phyloP scores from a whole-genome alignment of 139 green algal genomes.

The Haematococcus sp. region DNA sequence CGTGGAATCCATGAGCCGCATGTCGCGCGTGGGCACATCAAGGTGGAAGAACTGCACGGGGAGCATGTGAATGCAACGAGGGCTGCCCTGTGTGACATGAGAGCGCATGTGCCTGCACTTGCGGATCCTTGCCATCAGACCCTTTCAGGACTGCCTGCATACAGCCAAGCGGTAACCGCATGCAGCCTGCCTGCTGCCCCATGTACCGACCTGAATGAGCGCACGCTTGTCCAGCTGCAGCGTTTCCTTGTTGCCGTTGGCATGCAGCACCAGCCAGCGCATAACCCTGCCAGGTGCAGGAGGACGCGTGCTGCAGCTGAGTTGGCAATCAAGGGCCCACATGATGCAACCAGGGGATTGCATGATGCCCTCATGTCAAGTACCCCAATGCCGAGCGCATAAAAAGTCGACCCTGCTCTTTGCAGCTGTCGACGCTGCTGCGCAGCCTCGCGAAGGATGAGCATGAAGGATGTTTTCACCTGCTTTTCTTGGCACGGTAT shows the following conservation, averaged over 20 bases:
- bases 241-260: conserved; percentile 13
- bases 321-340: no score
- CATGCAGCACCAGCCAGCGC: conserved; percentile 32
- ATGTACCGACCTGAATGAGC: conserved; percentile 55
- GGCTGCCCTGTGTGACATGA: not conserved
- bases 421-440: not conserved
- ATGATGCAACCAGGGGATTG: no score
- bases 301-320: not conserved
- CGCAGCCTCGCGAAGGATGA: not conserved
- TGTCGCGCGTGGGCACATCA: conserved; percentile 79
- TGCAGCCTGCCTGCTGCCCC: not conserved
- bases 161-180: not conserved
- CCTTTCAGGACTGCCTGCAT: not conserved
- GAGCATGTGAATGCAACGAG: not conserved
- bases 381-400: no score
- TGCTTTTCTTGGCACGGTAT: conserved; percentile 12
- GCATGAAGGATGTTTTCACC: not conserved
- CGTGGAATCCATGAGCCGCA: conserved; percentile 78
- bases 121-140: not conserved
- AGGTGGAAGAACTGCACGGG: conserved; percentile 53
- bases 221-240: conserved; percentile 71
- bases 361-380: no score
- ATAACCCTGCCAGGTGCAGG: conserved; percentile 12
- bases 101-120: not conserved
- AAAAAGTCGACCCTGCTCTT: not conserved